Evolutionary conservation across 495 filamentous ascomycete species (phyloP).

Genomic region (Talaromyces ruber): DNA sequence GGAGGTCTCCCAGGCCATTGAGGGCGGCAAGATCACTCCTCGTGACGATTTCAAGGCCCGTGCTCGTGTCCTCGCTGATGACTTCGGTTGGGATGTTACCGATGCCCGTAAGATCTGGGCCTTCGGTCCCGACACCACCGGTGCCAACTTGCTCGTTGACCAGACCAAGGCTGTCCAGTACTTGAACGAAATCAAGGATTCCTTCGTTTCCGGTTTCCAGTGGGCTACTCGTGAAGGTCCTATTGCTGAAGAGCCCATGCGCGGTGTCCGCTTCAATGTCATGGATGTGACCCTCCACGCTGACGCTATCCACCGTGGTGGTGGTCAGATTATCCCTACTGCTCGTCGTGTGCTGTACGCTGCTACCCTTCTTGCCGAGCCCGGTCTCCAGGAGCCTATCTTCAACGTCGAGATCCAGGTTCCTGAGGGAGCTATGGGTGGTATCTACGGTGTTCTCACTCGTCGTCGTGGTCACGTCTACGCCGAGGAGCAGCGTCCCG

Average conservation of each 20-base stretch:
- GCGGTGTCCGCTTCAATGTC: conserved; percentile 94
- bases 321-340: conserved; percentile 97
- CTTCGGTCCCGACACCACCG: conserved; percentile 96
- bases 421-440: conserved; percentile 97
- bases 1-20: conserved; percentile 85
- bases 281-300: conserved; percentile 99
- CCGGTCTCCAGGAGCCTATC: conserved; percentile 88
- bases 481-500: conserved; percentile 92
- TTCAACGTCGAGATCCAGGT: conserved; percentile 99
- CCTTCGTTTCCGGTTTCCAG: conserved; percentile 99
- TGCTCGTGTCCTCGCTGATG: conserved; percentile 93
- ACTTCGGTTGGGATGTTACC: conserved; percentile 98
- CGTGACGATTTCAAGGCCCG: conserved; percentile 99
- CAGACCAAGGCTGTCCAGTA: conserved; percentile 99
- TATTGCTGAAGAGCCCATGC: conserved; percentile 96
- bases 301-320: conserved; percentile 99
- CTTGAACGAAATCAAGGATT: conserved; percentile 99
- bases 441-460: conserved; percentile 99
- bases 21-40: conserved; percentile 82
- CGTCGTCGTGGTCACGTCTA: conserved; percentile 98
- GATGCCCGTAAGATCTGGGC: conserved; percentile 99
- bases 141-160: conserved; percentile 97
- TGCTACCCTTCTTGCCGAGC: conserved; percentile 81
- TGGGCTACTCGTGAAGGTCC: conserved; percentile 98
- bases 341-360: conserved; percentile 96